Evolutionary conservation across 1,139 yeast species (phyloP), one percentile per base, ranked within the genome.

Genomic region (Nakaseomyces kungkrabaensis): DNA sequence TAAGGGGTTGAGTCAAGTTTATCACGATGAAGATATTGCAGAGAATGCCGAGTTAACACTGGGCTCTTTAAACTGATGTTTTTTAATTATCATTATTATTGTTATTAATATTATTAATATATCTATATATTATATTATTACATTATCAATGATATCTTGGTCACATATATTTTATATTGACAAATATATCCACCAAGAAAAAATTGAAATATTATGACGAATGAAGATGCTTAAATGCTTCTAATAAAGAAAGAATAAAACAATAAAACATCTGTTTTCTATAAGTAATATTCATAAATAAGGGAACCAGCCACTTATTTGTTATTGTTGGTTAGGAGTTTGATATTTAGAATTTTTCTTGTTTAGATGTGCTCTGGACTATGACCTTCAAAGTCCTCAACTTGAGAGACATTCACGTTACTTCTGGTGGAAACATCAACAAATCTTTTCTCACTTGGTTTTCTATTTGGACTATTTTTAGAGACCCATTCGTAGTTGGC

Each of bases 401-500:
- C 66, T 45, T 63, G 55, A 10, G 59, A 56, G 17, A 63, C 52
- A 50, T 60, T 54, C 7, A 63, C 60, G 31, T 58, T 56, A 45
- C 63, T 56, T 24, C 52, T 53, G 43, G 57, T 56, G n/a, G 53
- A 50, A 5, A 61, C 48, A 32, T 56, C 55, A 1, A 62, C 65
- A 33, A 63, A 51, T 47, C 62, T 58, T 49, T 65, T 65, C 25
- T 57, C 52, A 45, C 63, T 62, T 22, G 60, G 60, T 47, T 55
- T 56, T 44, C 63, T 57, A 17, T 56, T 58, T 24, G 63, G 60
- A 36, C 52, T 52, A 31, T 52, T 52, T 38, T 56, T 55, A 31
- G 54, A 57, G 26, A 60, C 56, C 65, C 64, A 61, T 48, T 60
- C 58, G 43, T 54, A 63, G 24, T 51, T 55, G 22, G 60, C 54